Conservation (phyloP, 2,329 filamentous ascomycete species). For the Arthrobotrys iridis region DNA sequence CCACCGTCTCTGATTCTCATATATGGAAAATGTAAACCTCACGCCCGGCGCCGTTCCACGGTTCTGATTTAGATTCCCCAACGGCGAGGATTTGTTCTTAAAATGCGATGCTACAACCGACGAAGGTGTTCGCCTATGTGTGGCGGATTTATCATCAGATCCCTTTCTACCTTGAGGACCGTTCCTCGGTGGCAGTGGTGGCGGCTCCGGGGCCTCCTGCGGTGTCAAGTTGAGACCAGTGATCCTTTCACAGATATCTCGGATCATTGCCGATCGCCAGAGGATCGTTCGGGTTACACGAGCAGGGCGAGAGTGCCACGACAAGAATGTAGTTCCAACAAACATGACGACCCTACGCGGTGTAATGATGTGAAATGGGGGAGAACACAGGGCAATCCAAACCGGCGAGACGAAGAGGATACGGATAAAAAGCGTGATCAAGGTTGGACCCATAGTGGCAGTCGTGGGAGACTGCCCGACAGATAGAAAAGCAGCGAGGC, state of each 20-base stretch:
- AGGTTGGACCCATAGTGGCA: constrained; percentile 86
- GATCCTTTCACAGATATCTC: constrained; percentile 74
- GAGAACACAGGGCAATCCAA: constrained; percentile 84
- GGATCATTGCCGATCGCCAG: constrained; percentile 84
- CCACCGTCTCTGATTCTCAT: constrained; percentile 96
- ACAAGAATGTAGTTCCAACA: constrained; percentile 84
- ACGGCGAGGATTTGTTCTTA: constrained; percentile 57
- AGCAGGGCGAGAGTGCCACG: constrained; percentile 90
- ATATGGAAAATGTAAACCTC: constrained; percentile 94
- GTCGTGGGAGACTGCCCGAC: constrained; percentile 90
- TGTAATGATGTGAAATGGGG: constrained; percentile 84
- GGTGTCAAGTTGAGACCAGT: constrained; percentile 74
- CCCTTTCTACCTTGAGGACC: constrained; percentile 60
- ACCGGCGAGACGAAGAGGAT: constrained; percentile 87
- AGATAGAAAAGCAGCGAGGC: constrained; percentile 90
- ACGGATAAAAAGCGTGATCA: constrained; percentile 88
- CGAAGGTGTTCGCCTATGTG: constrained; percentile 64
- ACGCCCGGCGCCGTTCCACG: constrained; percentile 76
- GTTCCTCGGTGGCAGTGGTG: constrained; percentile 59
- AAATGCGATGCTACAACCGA: constrained; percentile 60
- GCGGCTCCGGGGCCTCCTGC: constrained; percentile 55
- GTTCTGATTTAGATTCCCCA: constrained; percentile 62
- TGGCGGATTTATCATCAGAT: constrained; percentile 62
- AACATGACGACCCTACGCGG: constrained; percentile 84
- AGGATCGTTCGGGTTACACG: constrained; percentile 85